phyloP scores from a whole-genome alignment of 2,329 filamentous ascomycete genomes.

The Aureobasidium sp. region DNA sequence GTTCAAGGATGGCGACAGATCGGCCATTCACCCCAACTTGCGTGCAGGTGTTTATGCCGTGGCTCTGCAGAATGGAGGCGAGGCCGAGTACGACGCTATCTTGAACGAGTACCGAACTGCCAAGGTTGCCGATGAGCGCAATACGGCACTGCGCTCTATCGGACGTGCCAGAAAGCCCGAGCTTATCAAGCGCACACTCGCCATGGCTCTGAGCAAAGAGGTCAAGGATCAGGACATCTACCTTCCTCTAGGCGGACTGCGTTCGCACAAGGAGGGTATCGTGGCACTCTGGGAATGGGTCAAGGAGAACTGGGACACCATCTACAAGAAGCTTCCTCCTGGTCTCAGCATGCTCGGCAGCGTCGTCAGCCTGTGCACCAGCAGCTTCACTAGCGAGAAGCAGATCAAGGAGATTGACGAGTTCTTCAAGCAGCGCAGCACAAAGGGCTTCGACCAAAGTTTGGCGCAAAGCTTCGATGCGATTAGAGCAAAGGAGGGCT shows the following conservation, averaged over 20 bases:
- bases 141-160: conserved; percentile 77
- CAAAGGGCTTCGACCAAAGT: conserved; percentile 79
- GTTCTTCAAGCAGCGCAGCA: conserved; percentile 78
- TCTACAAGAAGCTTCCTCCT: conserved; percentile 77
- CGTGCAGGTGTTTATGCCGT: conserved; percentile 81
- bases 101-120: conserved; percentile 69
- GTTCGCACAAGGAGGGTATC: conserved; percentile 70
- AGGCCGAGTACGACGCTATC: conserved; percentile 76
- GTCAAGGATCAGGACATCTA: conserved; percentile 95
- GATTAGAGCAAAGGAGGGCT: conserved; percentile 75
- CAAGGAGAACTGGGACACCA: conserved; percentile 78
- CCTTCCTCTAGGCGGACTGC: conserved; percentile 72
- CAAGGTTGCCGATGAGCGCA: conserved; percentile 78
- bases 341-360: conserved; percentile 76
- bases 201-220: conserved; percentile 66
- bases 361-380: conserved; percentile 75
- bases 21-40: conserved; percentile 86
- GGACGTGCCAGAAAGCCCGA: conserved; percentile 71
- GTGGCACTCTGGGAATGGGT: conserved; percentile 76
- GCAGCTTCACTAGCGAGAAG: conserved; percentile 68
- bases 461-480: conserved; percentile 84
- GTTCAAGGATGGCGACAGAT: conserved; percentile 70
- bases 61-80: conserved; percentile 73
- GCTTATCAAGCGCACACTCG: conserved; percentile 74
- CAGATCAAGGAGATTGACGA: conserved; percentile 68